A percentile compares a stretch with the other conserved stretches of the same genome.
Conservation (phyloP, 2,329 filamentous ascomycete species). For the Colletotrichum eleusines region DNA sequence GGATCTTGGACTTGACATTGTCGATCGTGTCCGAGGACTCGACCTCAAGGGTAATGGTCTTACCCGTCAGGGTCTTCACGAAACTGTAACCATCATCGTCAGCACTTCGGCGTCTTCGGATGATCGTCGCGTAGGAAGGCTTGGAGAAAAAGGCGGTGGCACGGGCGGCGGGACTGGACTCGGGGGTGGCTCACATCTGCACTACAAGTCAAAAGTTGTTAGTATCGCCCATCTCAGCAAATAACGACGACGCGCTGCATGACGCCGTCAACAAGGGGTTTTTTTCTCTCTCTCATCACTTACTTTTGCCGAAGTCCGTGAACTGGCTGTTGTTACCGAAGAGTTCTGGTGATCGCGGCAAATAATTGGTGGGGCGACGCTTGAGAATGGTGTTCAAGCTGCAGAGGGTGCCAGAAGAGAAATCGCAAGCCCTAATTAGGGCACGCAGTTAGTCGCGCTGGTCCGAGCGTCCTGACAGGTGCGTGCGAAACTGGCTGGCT, state of each 20-base stretch:
- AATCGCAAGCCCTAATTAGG: conserved; percentile 40
- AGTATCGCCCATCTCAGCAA: conserved; percentile 38
- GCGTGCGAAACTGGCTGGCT: conserved; percentile 6
- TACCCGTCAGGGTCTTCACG: conserved; percentile 99
- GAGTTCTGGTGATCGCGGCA: conserved; percentile 44
- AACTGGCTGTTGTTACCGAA: conserved; percentile 50
- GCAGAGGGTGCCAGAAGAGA: conserved; percentile 20
- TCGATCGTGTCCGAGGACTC: conserved; percentile 99
- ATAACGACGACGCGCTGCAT: neutral
- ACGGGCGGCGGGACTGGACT: conserved; percentile 35
- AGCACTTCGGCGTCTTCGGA: conserved; percentile 43
- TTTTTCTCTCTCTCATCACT: conserved; percentile 53
- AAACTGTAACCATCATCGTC: conserved; percentile 72
- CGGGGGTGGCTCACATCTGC: conserved; percentile 81
- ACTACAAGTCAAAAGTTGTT: conserved; percentile 64
- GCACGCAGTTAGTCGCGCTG: conserved; percentile 25
- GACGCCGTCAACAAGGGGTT: conserved; percentile 13
- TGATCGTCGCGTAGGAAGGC: conserved; percentile 36
- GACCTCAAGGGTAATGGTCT: conserved; percentile 99
- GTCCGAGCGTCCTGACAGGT: neutral
- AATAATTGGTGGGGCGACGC: conserved; percentile 34
- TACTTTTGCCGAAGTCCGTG: conserved; percentile 70
- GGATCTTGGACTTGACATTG: conserved; percentile 99
- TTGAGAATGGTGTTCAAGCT: conserved; percentile 39
- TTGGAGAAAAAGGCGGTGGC: neutral